Percentiles rank a stretch among this genome's conserved stretches.
Conservation (phyloP, 2,329 filamentous ascomycete species). For the Beauveria medogensis region DNA sequence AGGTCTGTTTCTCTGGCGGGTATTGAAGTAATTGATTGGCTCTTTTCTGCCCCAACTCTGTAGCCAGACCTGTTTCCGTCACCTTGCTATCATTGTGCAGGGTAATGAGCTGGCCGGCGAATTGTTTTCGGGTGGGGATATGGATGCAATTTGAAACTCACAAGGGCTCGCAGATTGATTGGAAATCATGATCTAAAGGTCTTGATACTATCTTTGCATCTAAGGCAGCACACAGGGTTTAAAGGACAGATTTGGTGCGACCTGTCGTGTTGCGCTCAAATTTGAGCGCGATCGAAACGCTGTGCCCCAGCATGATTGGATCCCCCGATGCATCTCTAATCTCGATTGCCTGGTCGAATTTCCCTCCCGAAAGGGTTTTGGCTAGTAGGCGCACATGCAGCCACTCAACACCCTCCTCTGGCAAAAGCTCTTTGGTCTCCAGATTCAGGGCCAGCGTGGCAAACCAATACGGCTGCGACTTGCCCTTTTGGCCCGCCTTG, state of each 20-base stretch:
- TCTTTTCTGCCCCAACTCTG: too few species aligned
- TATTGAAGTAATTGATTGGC: too few species aligned
- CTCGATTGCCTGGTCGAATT: conserved; percentile 62
- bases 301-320: conserved; percentile 14
- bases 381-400: conserved; percentile 56
- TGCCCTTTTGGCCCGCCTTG: conserved; percentile 6
- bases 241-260: neutral
- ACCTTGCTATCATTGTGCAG: too few species aligned
- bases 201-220: neutral
- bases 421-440: conserved; percentile 63
- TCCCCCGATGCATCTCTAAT: conserved; percentile 41
- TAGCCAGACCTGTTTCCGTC: too few species aligned
- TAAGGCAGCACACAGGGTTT: neutral
- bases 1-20: too few species aligned
- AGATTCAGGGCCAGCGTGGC: conserved; percentile 64
- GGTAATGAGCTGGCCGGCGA: too few species aligned
- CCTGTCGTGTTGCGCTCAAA: conserved; percentile 12
- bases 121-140: too few species aligned
- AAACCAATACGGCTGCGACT: conserved; percentile 48
- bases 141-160: too few species aligned
- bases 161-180: too few species aligned
- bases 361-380: conserved; percentile 60
- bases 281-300: conserved; percentile 8
- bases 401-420: conserved; percentile 60
- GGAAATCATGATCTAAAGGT: neutral